A percentile compares a stretch with the other conserved stretches of the same genome.
These are phyloP conservation scores for Glycine tomentella DNA, from an alignment of 306 rosid species.

Conservation along the genomic window DNA sequence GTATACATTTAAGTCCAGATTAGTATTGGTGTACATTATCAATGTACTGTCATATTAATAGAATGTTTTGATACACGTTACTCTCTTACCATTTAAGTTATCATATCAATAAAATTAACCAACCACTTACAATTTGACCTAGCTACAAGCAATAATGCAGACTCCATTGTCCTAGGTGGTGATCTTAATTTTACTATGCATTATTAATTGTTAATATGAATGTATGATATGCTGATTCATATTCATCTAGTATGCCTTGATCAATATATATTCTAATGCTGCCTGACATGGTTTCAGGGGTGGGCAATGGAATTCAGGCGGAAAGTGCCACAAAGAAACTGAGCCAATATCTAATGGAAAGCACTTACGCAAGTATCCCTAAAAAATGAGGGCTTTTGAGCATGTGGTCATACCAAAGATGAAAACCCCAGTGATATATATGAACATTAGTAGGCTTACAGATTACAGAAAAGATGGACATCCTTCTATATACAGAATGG, in stretches of 20 bases:
- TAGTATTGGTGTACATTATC: background rate
- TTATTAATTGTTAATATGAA: too few species aligned
- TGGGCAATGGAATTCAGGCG: constrained; percentile 98
- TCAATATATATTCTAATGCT: constrained; percentile 17
- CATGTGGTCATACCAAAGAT: constrained; percentile 62
- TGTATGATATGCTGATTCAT: too few species aligned
- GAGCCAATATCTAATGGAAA: constrained; percentile 73
- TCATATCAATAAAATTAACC: too few species aligned
- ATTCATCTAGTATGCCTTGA: too few species aligned
- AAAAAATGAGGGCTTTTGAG: constrained; percentile 87
- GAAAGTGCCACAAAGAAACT: constrained; percentile 81
- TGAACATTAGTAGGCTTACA: constrained; percentile 88
- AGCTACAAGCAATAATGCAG: too few species aligned
- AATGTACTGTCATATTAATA: background rate
- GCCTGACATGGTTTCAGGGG: constrained; percentile 67
- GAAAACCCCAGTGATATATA: constrained; percentile 74
- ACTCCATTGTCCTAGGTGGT: too few species aligned
- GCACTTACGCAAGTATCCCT: constrained; percentile 67
- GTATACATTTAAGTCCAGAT: background rate
- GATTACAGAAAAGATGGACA: constrained; percentile 92
- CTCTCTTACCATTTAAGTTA: too few species aligned
- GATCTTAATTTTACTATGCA: too few species aligned
- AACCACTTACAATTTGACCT: too few species aligned
- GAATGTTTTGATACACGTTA: too few species aligned
- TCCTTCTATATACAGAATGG: constrained; percentile 80